A percentile compares a stretch with the other conserved stretches of the same genome.
These are phyloP conservation scores for Colletotrichum gloeosporioides DNA, from an alignment of 2,329 filamentous ascomycete species.

Conservation along the genomic window DNA sequence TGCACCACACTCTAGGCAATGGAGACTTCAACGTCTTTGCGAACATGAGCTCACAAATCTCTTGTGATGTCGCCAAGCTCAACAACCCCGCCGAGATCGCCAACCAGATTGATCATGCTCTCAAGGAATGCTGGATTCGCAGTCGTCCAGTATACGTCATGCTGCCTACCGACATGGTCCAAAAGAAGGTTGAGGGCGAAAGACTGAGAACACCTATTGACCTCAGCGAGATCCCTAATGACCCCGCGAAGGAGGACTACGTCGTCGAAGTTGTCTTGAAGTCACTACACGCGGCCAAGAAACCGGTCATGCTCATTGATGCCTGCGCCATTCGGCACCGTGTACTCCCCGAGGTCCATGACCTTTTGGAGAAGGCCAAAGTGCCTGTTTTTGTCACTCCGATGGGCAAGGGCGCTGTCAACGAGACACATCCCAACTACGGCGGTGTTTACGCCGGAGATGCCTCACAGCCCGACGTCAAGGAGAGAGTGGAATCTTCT, in stretches of 20 bases:
- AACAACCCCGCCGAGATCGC: conserved; percentile 74
- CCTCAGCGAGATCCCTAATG: conserved; percentile 67
- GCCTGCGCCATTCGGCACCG: conserved; percentile 82
- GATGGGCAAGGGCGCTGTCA: conserved; percentile 86
- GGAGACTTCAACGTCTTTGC: conserved; percentile 85
- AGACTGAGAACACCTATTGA: conserved; percentile 75
- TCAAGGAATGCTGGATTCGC: conserved; percentile 75
- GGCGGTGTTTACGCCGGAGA: conserved; percentile 87
- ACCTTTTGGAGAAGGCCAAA: conserved; percentile 73
- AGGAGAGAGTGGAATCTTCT: conserved; percentile 68
- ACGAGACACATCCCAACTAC: conserved; percentile 77
- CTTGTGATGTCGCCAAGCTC: conserved; percentile 73
- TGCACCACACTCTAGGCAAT: conserved; percentile 76
- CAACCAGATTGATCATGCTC: conserved; percentile 76
- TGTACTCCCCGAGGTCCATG: conserved; percentile 74
- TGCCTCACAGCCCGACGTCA: conserved; percentile 71
- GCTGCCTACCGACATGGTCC: conserved; percentile 81
- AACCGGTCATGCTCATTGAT: conserved; percentile 81
- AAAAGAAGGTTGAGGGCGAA: conserved; percentile 76
- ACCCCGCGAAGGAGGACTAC: conserved; percentile 76
- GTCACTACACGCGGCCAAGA: conserved; percentile 74
- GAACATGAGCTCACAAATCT: conserved; percentile 77
- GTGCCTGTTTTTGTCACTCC: conserved; percentile 87
- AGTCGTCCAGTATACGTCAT: conserved; percentile 85
- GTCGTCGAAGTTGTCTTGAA: conserved; percentile 82